Percentiles rank a stretch among this genome's conserved stretches.
Conservation (phyloP, 345 rosid genomes). For the Cardiospermum halicacabum region DNA sequence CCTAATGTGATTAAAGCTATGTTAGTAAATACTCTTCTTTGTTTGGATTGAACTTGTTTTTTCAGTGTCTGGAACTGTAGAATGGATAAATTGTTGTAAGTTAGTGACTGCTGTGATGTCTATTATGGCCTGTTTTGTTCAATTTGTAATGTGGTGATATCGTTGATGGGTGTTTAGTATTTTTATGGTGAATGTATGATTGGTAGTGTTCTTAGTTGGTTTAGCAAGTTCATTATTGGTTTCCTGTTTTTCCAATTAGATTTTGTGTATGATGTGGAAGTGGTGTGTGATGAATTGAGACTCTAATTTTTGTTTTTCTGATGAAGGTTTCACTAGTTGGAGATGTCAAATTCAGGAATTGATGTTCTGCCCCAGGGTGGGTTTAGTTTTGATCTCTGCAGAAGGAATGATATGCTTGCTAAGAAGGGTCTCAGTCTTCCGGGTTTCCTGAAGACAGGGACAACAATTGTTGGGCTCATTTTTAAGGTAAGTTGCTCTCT, state of each 20-base stretch:
- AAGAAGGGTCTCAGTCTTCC: constrained; percentile 65
- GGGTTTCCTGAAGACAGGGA: constrained; percentile 76
- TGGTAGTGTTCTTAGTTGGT: neutral
- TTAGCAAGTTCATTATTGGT: neutral
- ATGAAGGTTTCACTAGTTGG: constrained; percentile 13
- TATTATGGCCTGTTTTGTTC: neutral
- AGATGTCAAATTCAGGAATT: constrained; percentile 47
- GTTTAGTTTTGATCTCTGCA: constrained; percentile 82
- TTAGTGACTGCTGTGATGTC: neutral
- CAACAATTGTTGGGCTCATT: constrained; percentile 86
- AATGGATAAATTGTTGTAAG: neutral
- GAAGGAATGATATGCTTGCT: constrained; percentile 67
- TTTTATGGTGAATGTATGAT: neutral
- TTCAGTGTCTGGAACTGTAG: neutral
- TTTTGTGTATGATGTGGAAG: neutral
- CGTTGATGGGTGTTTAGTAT: neutral
- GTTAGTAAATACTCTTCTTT: neutral
- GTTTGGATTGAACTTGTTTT: neutral
- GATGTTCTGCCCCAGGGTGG: constrained; percentile 70
- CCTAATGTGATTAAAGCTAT: neutral
- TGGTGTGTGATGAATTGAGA: neutral
- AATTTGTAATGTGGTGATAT: neutral
- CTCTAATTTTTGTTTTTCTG: neutral
- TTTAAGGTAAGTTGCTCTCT: constrained; percentile 44
- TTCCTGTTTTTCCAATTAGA: neutral